Evolutionary conservation across 2,329 filamentous ascomycete genomes (phyloP).

Genomic region (Podosphaera aphanis): DNA sequence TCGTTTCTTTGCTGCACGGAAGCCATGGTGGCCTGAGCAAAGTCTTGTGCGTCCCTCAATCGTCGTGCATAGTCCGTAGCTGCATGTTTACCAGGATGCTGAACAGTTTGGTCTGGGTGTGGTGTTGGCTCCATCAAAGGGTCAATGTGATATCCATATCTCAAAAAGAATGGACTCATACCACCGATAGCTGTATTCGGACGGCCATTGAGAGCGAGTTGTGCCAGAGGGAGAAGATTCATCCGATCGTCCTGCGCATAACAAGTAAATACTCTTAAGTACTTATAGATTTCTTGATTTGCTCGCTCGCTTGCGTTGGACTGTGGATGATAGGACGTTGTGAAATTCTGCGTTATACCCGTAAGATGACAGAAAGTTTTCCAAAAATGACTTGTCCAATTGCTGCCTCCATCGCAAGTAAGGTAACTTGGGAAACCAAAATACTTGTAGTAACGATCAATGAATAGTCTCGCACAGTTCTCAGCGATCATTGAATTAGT

Average conservation of each 20-base stretch:
- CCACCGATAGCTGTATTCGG: background rate
- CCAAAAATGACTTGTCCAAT: background rate
- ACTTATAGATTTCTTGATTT: background rate
- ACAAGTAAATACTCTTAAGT: background rate
- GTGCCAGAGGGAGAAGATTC: background rate
- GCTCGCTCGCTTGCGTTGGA: background rate
- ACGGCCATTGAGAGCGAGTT: background rate
- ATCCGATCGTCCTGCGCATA: too few species aligned
- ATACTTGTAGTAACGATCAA: background rate
- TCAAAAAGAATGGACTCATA: background rate
- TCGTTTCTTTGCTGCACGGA: background rate
- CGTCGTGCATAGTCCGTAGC: background rate
- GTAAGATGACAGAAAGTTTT: background rate
- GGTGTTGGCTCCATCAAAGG: background rate
- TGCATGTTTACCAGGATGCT: background rate
- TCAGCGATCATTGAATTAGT: background rate
- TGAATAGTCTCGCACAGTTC: background rate
- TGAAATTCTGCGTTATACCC: background rate
- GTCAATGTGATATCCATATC: background rate
- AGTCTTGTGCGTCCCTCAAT: background rate
- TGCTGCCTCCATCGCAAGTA: background rate
- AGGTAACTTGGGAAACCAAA: background rate
- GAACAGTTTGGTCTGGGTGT: too few species aligned
- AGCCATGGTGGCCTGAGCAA: background rate
- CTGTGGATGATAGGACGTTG: background rate